Evolutionary conservation across 1,284 basidiomycete species (phyloP).

Genomic region (Pascua sp.): DNA sequence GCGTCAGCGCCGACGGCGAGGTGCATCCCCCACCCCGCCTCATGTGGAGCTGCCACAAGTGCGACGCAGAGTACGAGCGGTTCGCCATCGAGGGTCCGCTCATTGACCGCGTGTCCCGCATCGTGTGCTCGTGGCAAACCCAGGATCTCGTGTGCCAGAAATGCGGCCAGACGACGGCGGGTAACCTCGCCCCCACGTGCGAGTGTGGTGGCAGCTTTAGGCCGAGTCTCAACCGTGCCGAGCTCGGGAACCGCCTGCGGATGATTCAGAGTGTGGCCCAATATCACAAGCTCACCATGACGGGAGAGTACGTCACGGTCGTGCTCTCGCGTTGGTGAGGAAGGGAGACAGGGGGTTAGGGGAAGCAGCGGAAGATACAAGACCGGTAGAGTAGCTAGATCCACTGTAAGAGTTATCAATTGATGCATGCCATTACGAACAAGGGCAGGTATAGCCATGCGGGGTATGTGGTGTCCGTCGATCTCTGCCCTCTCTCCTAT

Average conservation of each 20-base stretch:
- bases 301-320: conserved; percentile 40
- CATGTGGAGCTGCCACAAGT: conserved; percentile 55
- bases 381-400: background rate
- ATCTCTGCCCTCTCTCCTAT: background rate
- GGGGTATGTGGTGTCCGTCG: background rate
- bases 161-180: conserved; percentile 82
- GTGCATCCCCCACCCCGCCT: conserved; percentile 46
- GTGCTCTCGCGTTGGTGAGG: conserved; percentile 39
- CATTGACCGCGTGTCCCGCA: conserved; percentile 67
- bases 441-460: background rate
- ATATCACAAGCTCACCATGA: conserved; percentile 46
- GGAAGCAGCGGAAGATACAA: background rate
- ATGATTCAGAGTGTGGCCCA: conserved; percentile 63
- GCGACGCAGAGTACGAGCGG: conserved; percentile 84
- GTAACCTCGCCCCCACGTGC: conserved; percentile 81
- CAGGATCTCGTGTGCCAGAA: conserved; percentile 79
- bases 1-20: conserved; percentile 32
- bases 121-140: conserved; percentile 74
- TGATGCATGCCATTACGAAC: conserved; percentile 9
- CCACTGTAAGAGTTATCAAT: conserved; percentile 6
- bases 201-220: conserved; percentile 81
- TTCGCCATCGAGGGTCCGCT: conserved; percentile 79
- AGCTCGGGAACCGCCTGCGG: conserved; percentile 64
- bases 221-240: conserved; percentile 65
- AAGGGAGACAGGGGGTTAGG: background rate